phyloP scores from a whole-genome alignment of 192 early-diverging fungal genomes.

The Diversispora eburnea region DNA sequence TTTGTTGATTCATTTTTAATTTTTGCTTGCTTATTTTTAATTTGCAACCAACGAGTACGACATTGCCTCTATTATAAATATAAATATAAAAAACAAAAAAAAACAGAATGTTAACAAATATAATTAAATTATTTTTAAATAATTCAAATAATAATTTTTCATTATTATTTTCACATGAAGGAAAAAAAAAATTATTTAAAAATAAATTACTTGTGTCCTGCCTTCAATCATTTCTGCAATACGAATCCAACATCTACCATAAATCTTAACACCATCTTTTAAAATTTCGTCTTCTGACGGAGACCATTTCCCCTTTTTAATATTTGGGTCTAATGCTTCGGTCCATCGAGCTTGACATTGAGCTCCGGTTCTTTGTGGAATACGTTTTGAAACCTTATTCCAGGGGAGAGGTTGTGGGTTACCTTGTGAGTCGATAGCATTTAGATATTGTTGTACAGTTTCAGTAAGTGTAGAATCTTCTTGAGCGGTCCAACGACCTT shows the following conservation, averaged over 20 bases:
- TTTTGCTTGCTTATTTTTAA: constrained; percentile 43
- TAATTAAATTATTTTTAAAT: neutral
- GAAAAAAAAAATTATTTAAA: neutral
- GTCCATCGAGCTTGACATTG: constrained; percentile 61
- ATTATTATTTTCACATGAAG: neutral
- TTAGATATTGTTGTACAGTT: constrained; percentile 38
- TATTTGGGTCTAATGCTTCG: constrained; percentile 54
- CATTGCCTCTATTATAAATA: constrained; percentile 44
- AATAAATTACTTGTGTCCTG: constrained; percentile 46
- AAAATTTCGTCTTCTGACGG: constrained; percentile 50
- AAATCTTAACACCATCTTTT: constrained; percentile 47
- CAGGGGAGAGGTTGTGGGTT: constrained; percentile 40
- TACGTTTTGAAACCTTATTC: constrained; percentile 46
- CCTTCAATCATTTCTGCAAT: constrained; percentile 56
- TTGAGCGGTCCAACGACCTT: constrained; percentile 50
- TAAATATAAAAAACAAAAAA: neutral
- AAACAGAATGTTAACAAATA: neutral
- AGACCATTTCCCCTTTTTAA: constrained; percentile 53
- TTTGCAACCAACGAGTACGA: constrained; percentile 58
- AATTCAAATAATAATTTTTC: constrained; percentile 1
- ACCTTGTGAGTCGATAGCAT: constrained; percentile 39
- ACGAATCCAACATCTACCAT: constrained; percentile 54
- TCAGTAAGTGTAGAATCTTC: constrained; percentile 43
- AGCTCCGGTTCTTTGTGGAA: constrained; percentile 52
- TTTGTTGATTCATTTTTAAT: neutral